Percentiles rank a stretch among this genome's conserved stretches.
Conservation (phyloP, 2,329 filamentous ascomycete genomes). For the Fusarium graminum region DNA sequence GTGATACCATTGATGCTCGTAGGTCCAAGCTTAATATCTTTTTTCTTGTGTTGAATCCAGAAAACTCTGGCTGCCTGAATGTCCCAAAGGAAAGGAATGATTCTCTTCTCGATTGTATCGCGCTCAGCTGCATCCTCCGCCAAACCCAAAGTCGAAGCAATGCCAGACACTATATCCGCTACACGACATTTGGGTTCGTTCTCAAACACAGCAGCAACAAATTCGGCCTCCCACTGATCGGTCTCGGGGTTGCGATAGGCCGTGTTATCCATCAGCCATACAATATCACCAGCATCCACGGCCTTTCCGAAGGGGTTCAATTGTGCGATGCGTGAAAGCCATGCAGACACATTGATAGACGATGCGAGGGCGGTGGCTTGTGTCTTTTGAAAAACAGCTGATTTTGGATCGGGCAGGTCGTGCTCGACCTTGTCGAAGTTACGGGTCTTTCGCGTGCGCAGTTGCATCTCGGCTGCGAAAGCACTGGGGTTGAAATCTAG, state of each 20-base stretch:
- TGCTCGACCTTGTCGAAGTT: slow-evolving; percentile 66
- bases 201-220: slow-evolving; percentile 84
- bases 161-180: slow-evolving; percentile 75
- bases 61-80: slow-evolving; percentile 78
- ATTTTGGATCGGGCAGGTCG: slow-evolving; percentile 57
- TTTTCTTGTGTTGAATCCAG: slow-evolving; percentile 68
- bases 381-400: slow-evolving; percentile 50
- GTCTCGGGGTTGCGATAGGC: slow-evolving; percentile 71
- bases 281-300: slow-evolving; percentile 74
- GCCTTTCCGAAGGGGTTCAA: slow-evolving; percentile 70
- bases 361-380: slow-evolving; percentile 52
- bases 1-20: slow-evolving; percentile 80
- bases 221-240: slow-evolving; percentile 81
- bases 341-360: slow-evolving; percentile 41
- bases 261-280: slow-evolving; percentile 94
- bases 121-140: slow-evolving; percentile 70
- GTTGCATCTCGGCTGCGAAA: slow-evolving; percentile 61
- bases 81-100: slow-evolving; percentile 83
- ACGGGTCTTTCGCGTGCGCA: slow-evolving; percentile 62
- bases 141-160: slow-evolving; percentile 78
- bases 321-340: slow-evolving; percentile 63
- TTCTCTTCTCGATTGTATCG: slow-evolving; percentile 72
- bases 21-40: slow-evolving; percentile 71
- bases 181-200: slow-evolving; percentile 76
- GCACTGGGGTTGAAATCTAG: slow-evolving; percentile 45